phyloP scores from a whole-genome alignment of 2,329 filamentous ascomycete species.

The Aureobasidium sp. region DNA sequence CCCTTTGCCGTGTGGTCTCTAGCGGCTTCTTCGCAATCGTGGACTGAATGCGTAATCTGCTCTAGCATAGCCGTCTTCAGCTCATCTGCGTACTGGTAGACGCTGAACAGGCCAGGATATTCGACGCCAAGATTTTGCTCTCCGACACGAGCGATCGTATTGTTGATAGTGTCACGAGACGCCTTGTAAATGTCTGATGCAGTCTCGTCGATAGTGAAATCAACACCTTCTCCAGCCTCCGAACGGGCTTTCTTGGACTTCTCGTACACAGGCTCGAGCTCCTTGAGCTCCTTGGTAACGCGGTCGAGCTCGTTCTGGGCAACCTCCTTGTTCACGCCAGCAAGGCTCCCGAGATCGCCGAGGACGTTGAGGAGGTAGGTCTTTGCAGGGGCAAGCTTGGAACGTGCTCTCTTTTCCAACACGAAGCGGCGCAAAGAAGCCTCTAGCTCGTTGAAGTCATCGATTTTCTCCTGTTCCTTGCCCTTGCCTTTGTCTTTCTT shows the following conservation, averaged over 20 bases:
- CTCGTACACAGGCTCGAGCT: constrained; percentile 78
- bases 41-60: constrained; percentile 71
- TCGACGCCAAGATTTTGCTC: constrained; percentile 70
- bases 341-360: constrained; percentile 74
- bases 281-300: constrained; percentile 68
- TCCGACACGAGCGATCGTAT: constrained; percentile 68
- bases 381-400: constrained; percentile 89
- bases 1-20: constrained; percentile 66
- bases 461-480: constrained; percentile 64
- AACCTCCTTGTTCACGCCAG: constrained; percentile 78
- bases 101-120: constrained; percentile 77
- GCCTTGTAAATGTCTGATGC: constrained; percentile 79
- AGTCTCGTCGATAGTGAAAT: constrained; percentile 72
- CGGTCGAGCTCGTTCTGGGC: constrained; percentile 77
- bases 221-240: constrained; percentile 73
- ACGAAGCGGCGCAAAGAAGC: constrained; percentile 85
- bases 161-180: constrained; percentile 64
- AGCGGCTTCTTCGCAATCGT: constrained; percentile 76
- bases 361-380: constrained; percentile 93
- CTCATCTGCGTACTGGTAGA: constrained; percentile 88
- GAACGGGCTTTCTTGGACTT: constrained; percentile 69
- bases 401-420: constrained; percentile 86
- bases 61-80: constrained; percentile 87
- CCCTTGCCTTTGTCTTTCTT: constrained; percentile 67
- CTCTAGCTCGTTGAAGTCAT: constrained; percentile 85